Evolutionary conservation across 1,284 basidiomycete genomes (phyloP).

Genomic region (Tylopilus sp.): DNA sequence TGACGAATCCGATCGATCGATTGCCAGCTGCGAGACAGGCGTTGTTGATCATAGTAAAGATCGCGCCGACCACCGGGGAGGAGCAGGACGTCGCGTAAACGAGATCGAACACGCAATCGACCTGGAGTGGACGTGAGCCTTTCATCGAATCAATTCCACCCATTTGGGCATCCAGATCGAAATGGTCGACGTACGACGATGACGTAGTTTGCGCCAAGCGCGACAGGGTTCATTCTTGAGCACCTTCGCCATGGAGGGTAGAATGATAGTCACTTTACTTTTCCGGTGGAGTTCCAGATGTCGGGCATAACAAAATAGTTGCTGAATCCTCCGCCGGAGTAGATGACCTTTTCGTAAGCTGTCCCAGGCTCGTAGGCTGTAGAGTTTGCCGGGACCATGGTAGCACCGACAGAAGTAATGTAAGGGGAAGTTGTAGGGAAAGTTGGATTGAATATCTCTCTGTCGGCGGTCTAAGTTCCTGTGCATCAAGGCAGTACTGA

Average conservation of each 20-base stretch:
- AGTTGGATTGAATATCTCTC: slow-evolving; percentile 1
- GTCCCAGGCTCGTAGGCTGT: slow-evolving; percentile 22
- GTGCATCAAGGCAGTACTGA: background rate
- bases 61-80: slow-evolving; percentile 39
- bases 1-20: slow-evolving; percentile 36
- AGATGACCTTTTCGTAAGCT: slow-evolving; percentile 28
- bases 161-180: too few species aligned
- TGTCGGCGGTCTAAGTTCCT: background rate
- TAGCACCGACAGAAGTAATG: slow-evolving; percentile 1
- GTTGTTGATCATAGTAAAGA: slow-evolving; percentile 47
- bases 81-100: slow-evolving; percentile 37
- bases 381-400: background rate
- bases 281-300: slow-evolving; percentile 44
- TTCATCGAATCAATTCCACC: too few species aligned
- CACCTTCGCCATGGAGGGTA: background rate
- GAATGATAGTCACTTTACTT: slow-evolving; percentile 24
- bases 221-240: slow-evolving; percentile 20
- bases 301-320: slow-evolving; percentile 36
- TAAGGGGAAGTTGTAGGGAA: slow-evolving; percentile 3
- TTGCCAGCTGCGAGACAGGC: slow-evolving; percentile 39
- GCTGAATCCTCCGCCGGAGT: slow-evolving; percentile 44
- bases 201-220: slow-evolving; percentile 43
- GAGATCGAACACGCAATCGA: slow-evolving; percentile 36
- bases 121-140: background rate
- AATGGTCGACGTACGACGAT: slow-evolving; percentile 29